Evolutionary conservation across 768 basidiomycete genomes (phyloP).

Genomic region (Kockovaella imperatae): DNA sequence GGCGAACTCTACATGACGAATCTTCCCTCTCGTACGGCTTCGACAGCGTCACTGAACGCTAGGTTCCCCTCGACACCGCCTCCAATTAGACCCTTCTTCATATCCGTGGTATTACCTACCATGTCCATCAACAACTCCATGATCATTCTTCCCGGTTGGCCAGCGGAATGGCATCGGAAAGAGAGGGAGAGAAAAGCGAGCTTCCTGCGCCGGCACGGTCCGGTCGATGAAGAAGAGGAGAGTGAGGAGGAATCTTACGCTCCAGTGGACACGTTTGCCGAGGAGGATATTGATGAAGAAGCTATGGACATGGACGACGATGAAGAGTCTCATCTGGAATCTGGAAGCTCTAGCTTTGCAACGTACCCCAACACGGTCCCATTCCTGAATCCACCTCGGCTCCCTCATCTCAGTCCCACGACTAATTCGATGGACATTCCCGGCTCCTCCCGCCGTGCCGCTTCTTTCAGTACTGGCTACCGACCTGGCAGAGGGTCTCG

Average conservation of each 20-base stretch:
- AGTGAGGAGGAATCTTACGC: too few species aligned
- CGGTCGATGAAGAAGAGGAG: not conserved
- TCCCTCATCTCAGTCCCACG: slow-evolving; percentile 19
- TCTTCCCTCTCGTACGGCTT: slow-evolving; percentile 12
- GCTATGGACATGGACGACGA: slow-evolving; percentile 7
- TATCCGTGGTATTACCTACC: slow-evolving; percentile 27
- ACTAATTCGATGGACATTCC: not conserved
- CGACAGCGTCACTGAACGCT: not conserved
- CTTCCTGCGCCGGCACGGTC: slow-evolving; percentile 11
- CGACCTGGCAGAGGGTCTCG: too few species aligned
- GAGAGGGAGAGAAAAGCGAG: slow-evolving; percentile 8
- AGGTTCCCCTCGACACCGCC: not conserved
- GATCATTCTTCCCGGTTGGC: slow-evolving; percentile 31
- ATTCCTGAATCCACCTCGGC: slow-evolving; percentile 30
- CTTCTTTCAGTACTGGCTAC: too few species aligned
- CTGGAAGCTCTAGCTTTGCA: slow-evolving; percentile 20
- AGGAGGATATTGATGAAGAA: slow-evolving; percentile 6
- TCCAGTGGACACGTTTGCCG: too few species aligned
- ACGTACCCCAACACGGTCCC: slow-evolving; percentile 41
- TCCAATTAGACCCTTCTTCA: slow-evolving; percentile 15
- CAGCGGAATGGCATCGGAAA: slow-evolving; percentile 19
- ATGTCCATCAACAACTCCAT: slow-evolving; percentile 42
- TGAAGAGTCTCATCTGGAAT: slow-evolving; percentile 5
- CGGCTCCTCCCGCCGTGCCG: slow-evolving; percentile 2
- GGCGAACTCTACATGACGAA: slow-evolving; percentile 39